Evolutionary conservation across 768 basidiomycete genomes (phyloP), one percentile per base, ranked within the genome.

Genomic region (Suillus subaureus): DNA sequence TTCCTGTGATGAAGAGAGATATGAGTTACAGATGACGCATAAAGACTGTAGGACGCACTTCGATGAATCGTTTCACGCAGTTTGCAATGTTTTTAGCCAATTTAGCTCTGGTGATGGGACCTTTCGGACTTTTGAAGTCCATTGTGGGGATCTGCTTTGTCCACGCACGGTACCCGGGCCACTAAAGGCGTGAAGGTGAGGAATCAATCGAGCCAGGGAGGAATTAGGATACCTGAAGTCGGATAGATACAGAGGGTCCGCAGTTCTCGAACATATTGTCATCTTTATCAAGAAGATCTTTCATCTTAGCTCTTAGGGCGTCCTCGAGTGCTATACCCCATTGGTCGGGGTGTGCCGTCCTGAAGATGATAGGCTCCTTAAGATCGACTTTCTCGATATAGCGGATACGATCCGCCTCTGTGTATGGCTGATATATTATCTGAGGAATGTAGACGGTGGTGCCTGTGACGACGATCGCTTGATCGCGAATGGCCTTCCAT

Each of bases 151-250:
- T 93, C 73, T 93, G 92, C 64, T 88, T 84, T 64, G 87, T 90
- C 90, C 90, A 93, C 54, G 86, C 83, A 37, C 85, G 79, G 69
- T 93, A 93, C 1, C 92, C 90, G 6, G 90, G 91, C 92, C 92
- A 93, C 91, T 93, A 66, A 66, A 64, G 64, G 49, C 2, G 28
- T 42, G 60, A 70, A 35, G 61, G 45, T 52, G 16, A 55, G 28
- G 2, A 23, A 21, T 18, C 21, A 54, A n/a, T 18, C 58, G 55
- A 63, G 33, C 61, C 35, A 42, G 62, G 40, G 15, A 15, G 45
- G 43, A 55, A 61, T 23, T 51, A 49, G 69, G 84, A 70, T 69
- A 88, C 91, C 82, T 91, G 89, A 33, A 93, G 79, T 33, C 91
- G 85, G 65, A 93, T 90, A 2, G 91, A 93, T 40, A 93, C 89